These are phyloP conservation scores for Isatis tinctoria DNA, from an alignment of 345 rosid genomes.

Conservation along the genomic window DNA sequence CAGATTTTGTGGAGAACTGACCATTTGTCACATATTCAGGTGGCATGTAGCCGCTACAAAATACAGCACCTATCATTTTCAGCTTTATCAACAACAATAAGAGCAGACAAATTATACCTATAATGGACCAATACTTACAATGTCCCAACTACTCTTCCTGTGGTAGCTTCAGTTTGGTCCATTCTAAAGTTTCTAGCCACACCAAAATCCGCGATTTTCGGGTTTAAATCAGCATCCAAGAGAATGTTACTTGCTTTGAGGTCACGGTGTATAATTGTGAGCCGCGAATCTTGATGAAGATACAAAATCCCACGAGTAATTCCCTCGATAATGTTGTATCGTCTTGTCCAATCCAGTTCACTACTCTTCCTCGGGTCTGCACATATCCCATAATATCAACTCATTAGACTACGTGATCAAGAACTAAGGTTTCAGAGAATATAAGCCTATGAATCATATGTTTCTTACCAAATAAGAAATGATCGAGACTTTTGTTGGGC, in stretches of 20 bases:
- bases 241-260: conserved; percentile 29
- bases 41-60: conserved; percentile 26
- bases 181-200: conserved; percentile 4
- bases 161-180: conserved; percentile 16
- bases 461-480: background rate
- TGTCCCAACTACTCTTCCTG: conserved; percentile 23
- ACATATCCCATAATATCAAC: background rate
- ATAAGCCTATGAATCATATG: background rate
- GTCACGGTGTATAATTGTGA: conserved; percentile 31
- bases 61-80: background rate
- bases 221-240: conserved; percentile 10
- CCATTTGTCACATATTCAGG: conserved; percentile 21
- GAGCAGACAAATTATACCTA: background rate
- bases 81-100: background rate
- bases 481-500: conserved; percentile 43
- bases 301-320: conserved; percentile 30
- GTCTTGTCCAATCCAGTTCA: conserved; percentile 22
- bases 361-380: conserved; percentile 30
- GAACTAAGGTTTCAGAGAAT: background rate
- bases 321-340: conserved; percentile 14
- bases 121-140: background rate
- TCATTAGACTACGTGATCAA: background rate
- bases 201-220: conserved; percentile 22
- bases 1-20: conserved; percentile 20
- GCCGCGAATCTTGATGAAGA: conserved; percentile 36